Evolutionary conservation across 2,329 filamentous ascomycete genomes (phyloP), one percentile per base, ranked within the genome.

Genomic region (Sphaerulina populicola): DNA sequence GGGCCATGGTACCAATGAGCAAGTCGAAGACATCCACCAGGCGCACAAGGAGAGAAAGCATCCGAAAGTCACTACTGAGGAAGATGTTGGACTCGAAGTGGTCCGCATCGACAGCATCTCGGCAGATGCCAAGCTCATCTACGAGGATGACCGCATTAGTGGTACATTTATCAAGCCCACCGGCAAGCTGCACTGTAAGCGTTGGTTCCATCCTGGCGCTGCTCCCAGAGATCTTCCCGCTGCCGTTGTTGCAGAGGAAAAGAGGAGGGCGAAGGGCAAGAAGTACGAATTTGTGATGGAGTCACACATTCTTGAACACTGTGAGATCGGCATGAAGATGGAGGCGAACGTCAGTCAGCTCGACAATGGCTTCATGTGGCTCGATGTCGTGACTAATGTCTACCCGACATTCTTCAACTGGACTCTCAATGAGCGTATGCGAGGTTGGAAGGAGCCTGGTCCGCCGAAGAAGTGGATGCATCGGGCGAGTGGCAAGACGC

Each of bases 231-330:
- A 63, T 53, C 44, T 65, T 27, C 55, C 62, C n/a, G 18, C 54
- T 23, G 44, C 57, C 14, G 37, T 59, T 52, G 51, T 47, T 11
- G 47, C 47, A 2, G 44, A 40, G 1, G 53, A 53, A 6, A 59
- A 67, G 12, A 39, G 56, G n/a, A 56, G 56, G n/a, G 56, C 66
- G 39, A 72, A 81, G 30, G 72, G 73, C 30, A 72, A 77, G 39
- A 73, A 72, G 41, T 69, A 72, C 55, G 64, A 66, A 10, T 83
- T 94, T 57, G 80, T 85, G 62, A 63, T 95, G 3, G 89, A 95
- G 54, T 77, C 80, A 23, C 66, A 75, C 4, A 65, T 80, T 2
- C 68, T 85, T 14, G 54, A 72, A 27, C 71, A 78, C 49, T 79
- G 85, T 62, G 77, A 78, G 52, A 67, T 76, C 0, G 86, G 88